These are phyloP conservation scores for Sordariomycetes sp. DNA, from an alignment of 2,329 filamentous ascomycete genomes.

Conservation along the genomic window DNA sequence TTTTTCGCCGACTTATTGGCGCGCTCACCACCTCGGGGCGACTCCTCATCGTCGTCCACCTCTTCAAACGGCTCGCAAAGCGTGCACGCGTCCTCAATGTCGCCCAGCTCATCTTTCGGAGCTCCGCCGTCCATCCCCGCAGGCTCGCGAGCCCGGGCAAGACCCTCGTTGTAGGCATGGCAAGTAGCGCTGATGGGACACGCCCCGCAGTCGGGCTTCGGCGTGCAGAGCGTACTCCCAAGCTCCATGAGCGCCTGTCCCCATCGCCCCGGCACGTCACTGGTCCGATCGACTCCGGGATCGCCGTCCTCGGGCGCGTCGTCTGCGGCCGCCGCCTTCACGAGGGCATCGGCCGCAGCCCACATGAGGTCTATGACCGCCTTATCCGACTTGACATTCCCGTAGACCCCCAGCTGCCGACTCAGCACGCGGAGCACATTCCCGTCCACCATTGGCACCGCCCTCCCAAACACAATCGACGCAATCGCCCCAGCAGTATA, in stretches of 20 bases:
- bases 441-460: conserved; percentile 49
- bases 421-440: conserved; percentile 49
- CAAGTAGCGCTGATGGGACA: conserved; percentile 39
- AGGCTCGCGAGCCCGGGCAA: conserved; percentile 14
- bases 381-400: conserved; percentile 43
- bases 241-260: conserved; percentile 55
- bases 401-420: conserved; percentile 42
- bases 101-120: conserved; percentile 11
- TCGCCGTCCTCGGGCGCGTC: conserved; percentile 8
- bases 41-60: not conserved
- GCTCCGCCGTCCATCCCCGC: not conserved
- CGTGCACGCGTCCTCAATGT: conserved; percentile 37
- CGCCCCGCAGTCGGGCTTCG: conserved; percentile 38
- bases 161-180: conserved; percentile 34
- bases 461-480: conserved; percentile 46
- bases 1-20: not conserved
- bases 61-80: conserved; percentile 34
- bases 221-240: conserved; percentile 47
- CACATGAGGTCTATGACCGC: conserved; percentile 38
- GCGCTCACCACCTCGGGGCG: conserved; percentile 7
- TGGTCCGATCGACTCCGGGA: conserved; percentile 15
- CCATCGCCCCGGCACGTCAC: conserved; percentile 43
- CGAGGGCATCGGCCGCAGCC: conserved; percentile 42
- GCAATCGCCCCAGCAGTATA: conserved; percentile 52
- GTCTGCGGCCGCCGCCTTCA: conserved; percentile 33